Base-by-base conservation (phyloP, 2,329 filamentous ascomycete genomes). In the Dissoconium aciculare region DNA sequence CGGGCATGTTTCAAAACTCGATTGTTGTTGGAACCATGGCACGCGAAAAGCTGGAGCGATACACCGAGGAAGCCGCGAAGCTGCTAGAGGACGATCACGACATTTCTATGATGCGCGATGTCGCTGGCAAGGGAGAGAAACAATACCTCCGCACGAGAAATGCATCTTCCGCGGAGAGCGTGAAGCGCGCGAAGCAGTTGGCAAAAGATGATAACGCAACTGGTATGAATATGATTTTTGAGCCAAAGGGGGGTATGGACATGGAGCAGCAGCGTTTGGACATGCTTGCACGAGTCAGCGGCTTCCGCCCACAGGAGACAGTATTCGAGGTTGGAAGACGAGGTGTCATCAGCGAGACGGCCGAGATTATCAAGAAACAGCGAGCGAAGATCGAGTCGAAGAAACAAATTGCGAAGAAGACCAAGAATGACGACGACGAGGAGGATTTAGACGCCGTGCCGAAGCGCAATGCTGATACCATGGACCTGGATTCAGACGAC, bases 241-340 rank as follows among this genome's bases (percentile, higher is more conserved):
- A 59, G 25, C 52, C 57, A 5, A 49, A 76, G 19, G 70, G 78
- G 30, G 69, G 68, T 1, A 67, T 72, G 33, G 62, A 69, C 17
- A 58, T 69, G 15, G 80, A 87, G 48, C 67, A 73, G 36, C 75
- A 81, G 28, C 71, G 85, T 17, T 74, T 84, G 28, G 74, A 78
- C 30, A 92, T 98, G 81, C 63, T 98, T 16, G 82, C 83, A 17
- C 72, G 76, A 35, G 82, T 98, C 34, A 85, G 82, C 46, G 78
- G 78, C 2, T 98, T 89, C 59, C 73, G 82, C 44, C 89, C 91
- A 0, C 67, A 76, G 26, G 89, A 98, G 56, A 95, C 87, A 0
- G 82, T 98, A n/a, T 98, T 98, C 45, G 89, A 98, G 55, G 76
- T 94, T 39, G 79, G 80, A 5, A 73, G 77, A 43, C 70, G 75